A percentile compares a stretch with the other conserved stretches of the same genome.
Evolutionary conservation across 176 grass and related monocot genomes (phyloP).

Genomic region (Aegilops tauschii): DNA sequence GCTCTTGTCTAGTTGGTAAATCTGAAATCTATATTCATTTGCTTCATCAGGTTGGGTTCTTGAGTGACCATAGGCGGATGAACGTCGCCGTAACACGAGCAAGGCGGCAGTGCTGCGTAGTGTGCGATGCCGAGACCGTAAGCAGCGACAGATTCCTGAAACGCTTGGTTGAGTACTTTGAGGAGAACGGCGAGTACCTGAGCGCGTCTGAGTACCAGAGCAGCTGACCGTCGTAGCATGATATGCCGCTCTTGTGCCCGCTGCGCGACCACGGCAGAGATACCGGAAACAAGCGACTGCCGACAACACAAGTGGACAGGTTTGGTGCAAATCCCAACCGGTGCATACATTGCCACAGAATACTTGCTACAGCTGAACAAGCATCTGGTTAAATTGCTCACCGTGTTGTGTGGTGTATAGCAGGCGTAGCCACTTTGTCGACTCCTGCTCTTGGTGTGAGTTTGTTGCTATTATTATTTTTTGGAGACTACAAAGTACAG

Average conservation of each 20-base stretch:
- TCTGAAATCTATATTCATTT: not conserved
- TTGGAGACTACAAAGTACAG: not conserved
- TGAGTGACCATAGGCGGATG: conserved; percentile 92
- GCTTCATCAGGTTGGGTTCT: conserved; percentile 70
- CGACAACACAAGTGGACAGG: not conserved
- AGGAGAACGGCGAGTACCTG: conserved; percentile 76
- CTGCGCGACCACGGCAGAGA: not conserved
- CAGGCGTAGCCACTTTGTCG: not conserved
- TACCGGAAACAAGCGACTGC: not conserved
- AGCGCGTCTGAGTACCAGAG: conserved; percentile 76
- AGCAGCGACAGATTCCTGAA: conserved; percentile 76
- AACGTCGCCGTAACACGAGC: conserved; percentile 94
- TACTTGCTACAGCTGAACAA: not conserved
- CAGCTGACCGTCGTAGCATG: not conserved
- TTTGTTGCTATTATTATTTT: conserved; percentile 14
- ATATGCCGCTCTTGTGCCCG: not conserved
- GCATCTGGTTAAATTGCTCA: not conserved
- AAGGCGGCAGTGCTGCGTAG: conserved; percentile 85
- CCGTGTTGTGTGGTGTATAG: not conserved
- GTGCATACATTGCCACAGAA: not conserved
- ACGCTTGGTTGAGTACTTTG: conserved; percentile 87
- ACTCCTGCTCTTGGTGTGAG: not conserved
- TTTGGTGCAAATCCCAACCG: not conserved
- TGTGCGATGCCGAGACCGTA: conserved; percentile 84
- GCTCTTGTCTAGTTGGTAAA: not conserved